Evolutionary conservation across 148 eudicot genomes (phyloP).

Genomic region (Camellia granthamiana): DNA sequence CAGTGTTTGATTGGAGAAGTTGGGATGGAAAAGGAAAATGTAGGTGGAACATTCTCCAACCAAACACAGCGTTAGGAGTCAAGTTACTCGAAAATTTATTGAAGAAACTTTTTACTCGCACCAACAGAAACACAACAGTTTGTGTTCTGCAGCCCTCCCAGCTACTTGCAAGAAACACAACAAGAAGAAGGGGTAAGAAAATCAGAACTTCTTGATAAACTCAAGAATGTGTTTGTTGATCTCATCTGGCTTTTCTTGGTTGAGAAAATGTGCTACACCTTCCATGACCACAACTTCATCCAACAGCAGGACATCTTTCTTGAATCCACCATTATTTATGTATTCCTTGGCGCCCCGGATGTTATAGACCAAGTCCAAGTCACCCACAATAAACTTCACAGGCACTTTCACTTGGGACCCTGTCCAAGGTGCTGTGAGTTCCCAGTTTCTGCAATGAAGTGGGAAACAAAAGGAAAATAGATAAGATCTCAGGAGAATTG

Average conservation of each 20-base stretch:
- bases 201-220: conserved; percentile 5
- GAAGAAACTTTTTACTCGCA: not conserved
- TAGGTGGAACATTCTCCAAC: too few relatives aligned
- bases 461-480: not conserved
- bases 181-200: not conserved
- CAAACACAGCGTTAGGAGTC: not conserved
- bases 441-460: conserved; percentile 16
- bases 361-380: conserved; percentile 20
- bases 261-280: conserved; percentile 18
- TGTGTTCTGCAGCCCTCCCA: too few relatives aligned
- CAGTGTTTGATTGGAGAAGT: too few relatives aligned
- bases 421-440: conserved; percentile 17
- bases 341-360: conserved; percentile 16
- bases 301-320: conserved; percentile 18
- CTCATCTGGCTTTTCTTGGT: conserved; percentile 23
- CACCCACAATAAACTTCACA: conserved; percentile 19
- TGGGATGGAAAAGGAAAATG: too few relatives aligned
- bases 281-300: conserved; percentile 20
- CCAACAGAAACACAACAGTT: too few relatives aligned
- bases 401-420: conserved; percentile 16
- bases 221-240: conserved; percentile 22
- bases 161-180: not conserved
- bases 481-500: not conserved
- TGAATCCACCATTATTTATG: conserved; percentile 15
- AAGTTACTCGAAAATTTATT: not conserved